These are phyloP conservation scores for Yamadazyma endophytica DNA, from an alignment of 805 yeast species.

Conservation along the genomic window DNA sequence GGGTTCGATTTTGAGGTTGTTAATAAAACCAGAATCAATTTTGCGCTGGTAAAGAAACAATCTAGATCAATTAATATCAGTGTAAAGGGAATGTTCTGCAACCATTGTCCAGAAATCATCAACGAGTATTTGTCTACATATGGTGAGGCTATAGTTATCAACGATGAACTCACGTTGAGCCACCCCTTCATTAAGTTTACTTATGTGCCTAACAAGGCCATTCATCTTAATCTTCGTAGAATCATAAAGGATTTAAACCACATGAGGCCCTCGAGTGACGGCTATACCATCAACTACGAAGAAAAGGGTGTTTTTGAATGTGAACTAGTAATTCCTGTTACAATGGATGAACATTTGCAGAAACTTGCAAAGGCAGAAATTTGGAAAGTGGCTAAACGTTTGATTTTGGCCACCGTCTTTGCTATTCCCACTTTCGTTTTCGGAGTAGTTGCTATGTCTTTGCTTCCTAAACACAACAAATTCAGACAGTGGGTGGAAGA, in stretches of 20 bases:
- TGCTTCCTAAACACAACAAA: constrained; percentile 38
- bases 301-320: constrained; percentile 41
- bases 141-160: constrained; percentile 55
- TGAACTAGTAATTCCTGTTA: constrained; percentile 47
- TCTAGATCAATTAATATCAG: constrained; percentile 55
- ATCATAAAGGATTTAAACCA: constrained; percentile 48
- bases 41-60: constrained; percentile 42
- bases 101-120: constrained; percentile 60
- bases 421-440: constrained; percentile 68
- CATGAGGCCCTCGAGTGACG: constrained; percentile 27
- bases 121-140: constrained; percentile 44
- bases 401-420: constrained; percentile 46
- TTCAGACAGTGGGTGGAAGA: constrained; percentile 53
- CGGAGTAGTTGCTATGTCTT: constrained; percentile 67
- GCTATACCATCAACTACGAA: constrained; percentile 14
- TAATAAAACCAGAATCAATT: constrained; percentile 40
- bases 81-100: constrained; percentile 67
- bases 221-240: constrained; percentile 49
- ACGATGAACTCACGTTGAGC: constrained; percentile 50
- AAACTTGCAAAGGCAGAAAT: constrained; percentile 48
- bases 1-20: constrained; percentile 61
- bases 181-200: constrained; percentile 61
- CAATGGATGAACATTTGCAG: constrained; percentile 62
- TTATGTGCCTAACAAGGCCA: constrained; percentile 51
- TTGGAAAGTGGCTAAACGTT: constrained; percentile 39